A percentile compares a stretch with the other conserved stretches of the same genome.
Conservation (phyloP, 805 yeast species). For the Priceomyces carsonii region DNA sequence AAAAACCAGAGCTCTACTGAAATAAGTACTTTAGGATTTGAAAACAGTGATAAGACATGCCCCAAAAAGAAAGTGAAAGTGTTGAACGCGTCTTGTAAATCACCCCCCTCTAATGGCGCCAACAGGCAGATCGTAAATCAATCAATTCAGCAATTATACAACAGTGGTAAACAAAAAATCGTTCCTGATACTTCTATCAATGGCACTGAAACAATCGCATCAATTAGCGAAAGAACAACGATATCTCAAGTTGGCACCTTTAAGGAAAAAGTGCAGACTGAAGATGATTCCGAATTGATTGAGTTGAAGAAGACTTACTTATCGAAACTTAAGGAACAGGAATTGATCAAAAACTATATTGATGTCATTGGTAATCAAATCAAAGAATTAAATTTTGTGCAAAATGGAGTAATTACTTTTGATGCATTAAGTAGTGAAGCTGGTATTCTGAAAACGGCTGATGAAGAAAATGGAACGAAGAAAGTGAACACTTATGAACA, state of each 20-base stretch:
- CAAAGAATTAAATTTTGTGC: conserved; percentile 42
- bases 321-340: conserved; percentile 43
- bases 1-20: conserved; percentile 1
- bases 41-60: conserved; percentile 2
- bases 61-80: conserved; percentile 15
- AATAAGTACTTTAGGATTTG: neutral
- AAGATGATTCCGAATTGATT: conserved; percentile 14
- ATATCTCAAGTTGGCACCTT: neutral
- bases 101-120: neutral
- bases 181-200: neutral
- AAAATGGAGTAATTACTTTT: conserved; percentile 44
- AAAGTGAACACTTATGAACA: conserved; percentile 25
- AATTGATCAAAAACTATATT: conserved; percentile 41
- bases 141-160: conserved; percentile 7
- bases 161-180: neutral
- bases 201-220: neutral
- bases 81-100: conserved; percentile 2
- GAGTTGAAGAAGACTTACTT: conserved; percentile 34
- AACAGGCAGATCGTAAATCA: conserved; percentile 8
- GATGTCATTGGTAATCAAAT: conserved; percentile 44
- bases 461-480: conserved; percentile 2
- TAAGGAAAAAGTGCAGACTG: neutral
- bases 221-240: neutral
- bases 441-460: conserved; percentile 1
- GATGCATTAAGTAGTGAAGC: conserved; percentile 34